Base-by-base conservation (phyloP, 2,329 filamentous ascomycete species). In the Daldinia sp. region DNA sequence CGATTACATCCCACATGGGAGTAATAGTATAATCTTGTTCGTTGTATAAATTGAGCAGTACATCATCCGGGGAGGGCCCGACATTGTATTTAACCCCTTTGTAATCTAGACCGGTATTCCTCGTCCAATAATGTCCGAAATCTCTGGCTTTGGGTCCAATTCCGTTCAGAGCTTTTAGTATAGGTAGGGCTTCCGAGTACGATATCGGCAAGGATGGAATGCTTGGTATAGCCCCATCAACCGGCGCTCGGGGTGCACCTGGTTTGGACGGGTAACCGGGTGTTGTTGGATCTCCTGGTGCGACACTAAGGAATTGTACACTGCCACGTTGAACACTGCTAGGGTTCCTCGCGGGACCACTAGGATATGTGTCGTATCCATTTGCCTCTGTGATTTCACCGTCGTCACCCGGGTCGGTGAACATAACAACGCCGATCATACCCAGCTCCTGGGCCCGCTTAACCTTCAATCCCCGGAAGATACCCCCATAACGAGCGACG, bases 181-280 rank as follows among this genome's bases (percentile, higher is more conserved):
- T 86, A 0, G 94, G 94, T 1, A 97, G 76, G 0, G 92, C 94
- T 70, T 98, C 94, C 5, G 82, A 78, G 74, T 96, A 97, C 0
- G 94, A 97, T 52, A 98, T 91, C 3, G 94, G 94, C 1, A 97
- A 80, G 0, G 94, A 98, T 0, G 95, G 94, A 55, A 98, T 98
- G 2, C 86, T 88, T 0, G 95, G 92, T 29, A 90, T 95, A 5
- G 85, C 84, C 25, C 85, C 81, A 17, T 92, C 83, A 0, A 89
- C 87, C 6, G 92, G 87, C 60, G 87, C 82, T 21, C 94, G 89
- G 32, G 92, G 91, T 21, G 83, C 91, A n/a, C 90, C 94, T 4
- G 94, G 94, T 76, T 94, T 94, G 0, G 93, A 97, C 6, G 94
- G 91, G 73, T 97, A 97, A 9, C 95, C 95, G 15, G 93, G 93